These are phyloP conservation scores for Hyphopichia khmerensis DNA, from an alignment of 1,139 yeast genomes.

Conservation along the genomic window DNA sequence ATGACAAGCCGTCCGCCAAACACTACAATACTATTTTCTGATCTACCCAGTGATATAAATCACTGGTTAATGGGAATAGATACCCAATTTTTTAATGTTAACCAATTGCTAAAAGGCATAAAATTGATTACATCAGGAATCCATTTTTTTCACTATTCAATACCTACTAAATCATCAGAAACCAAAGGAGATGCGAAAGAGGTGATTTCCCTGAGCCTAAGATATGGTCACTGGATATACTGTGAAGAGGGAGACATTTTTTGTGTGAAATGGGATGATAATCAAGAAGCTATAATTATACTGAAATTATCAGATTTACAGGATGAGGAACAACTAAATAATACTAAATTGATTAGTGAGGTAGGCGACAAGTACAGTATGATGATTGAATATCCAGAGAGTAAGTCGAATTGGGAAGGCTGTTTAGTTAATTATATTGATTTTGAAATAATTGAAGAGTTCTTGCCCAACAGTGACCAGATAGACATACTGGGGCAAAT, in stretches of 20 bases:
- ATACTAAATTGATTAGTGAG: conserved; percentile 10
- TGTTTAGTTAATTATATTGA: conserved; percentile 16
- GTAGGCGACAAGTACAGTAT: conserved; percentile 21
- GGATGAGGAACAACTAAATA: conserved; percentile 10
- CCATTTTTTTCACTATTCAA: conserved; percentile 29
- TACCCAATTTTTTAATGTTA: conserved; percentile 24
- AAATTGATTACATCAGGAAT: conserved; percentile 25
- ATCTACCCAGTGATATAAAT: conserved; percentile 15
- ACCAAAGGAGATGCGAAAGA: conserved; percentile 3
- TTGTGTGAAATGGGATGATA: conserved; percentile 10
- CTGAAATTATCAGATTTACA: not conserved
- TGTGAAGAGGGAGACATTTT: conserved; percentile 19
- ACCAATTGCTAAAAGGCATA: conserved; percentile 21
- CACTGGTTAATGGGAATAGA: conserved; percentile 29
- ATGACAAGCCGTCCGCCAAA: conserved; percentile 20
- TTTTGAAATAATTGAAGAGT: conserved; percentile 20
- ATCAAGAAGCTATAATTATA: not conserved
- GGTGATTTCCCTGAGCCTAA: conserved; percentile 11
- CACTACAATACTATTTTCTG: conserved; percentile 18
- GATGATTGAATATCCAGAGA: conserved; percentile 25
- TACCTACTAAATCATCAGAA: conserved; percentile 11
- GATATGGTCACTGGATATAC: conserved; percentile 29
- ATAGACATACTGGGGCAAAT: conserved; percentile 5
- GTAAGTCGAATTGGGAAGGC: conserved; percentile 14
- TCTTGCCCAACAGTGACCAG: conserved; percentile 10